Evolutionary conservation across 1,284 basidiomycete species (phyloP).

Genomic region (Tilletia indica): DNA sequence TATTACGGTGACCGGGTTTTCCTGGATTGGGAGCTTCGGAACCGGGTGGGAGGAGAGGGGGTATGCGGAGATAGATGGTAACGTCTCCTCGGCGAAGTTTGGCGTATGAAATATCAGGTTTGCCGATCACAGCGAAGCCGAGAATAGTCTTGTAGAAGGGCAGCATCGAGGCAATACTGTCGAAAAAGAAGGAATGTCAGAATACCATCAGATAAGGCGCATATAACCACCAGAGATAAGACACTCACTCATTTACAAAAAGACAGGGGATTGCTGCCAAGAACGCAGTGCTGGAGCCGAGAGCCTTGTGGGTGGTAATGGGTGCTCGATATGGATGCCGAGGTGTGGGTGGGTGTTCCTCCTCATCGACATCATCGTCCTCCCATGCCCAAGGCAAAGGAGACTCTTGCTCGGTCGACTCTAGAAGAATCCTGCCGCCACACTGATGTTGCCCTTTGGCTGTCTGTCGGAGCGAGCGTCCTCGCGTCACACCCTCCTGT

Average conservation of each 20-base stretch:
- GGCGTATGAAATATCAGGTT: constrained; percentile 14
- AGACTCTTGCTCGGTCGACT: neutral
- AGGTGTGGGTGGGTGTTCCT: constrained; percentile 8
- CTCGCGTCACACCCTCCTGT: neutral
- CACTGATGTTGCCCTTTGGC: neutral
- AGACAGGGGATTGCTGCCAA: constrained; percentile 15
- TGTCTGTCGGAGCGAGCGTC: neutral
- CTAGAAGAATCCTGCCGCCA: too few species aligned
- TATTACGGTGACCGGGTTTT: constrained; percentile 1
- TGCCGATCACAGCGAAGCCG: constrained; percentile 18
- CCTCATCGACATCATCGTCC: constrained; percentile 13
- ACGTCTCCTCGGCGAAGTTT: constrained; percentile 13
- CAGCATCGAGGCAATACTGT: constrained; percentile 7
- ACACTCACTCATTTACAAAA: neutral
- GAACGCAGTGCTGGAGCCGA: constrained; percentile 10
- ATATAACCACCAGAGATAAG: too few species aligned
- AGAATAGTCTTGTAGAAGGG: constrained; percentile 19
- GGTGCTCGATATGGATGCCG: neutral
- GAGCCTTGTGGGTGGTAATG: constrained; percentile 10
- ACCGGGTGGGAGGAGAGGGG: constrained; percentile 9
- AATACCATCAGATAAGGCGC: too few species aligned
- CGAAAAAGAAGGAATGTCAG: too few species aligned
- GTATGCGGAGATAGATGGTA: constrained; percentile 15
- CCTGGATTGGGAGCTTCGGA: constrained; percentile 5
- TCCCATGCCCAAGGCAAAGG: constrained; percentile 16